Percentiles rank a stretch among this genome's conserved stretches.
Conservation (phyloP, 1,284 basidiomycete genomes). For the Puccinia hordei region DNA sequence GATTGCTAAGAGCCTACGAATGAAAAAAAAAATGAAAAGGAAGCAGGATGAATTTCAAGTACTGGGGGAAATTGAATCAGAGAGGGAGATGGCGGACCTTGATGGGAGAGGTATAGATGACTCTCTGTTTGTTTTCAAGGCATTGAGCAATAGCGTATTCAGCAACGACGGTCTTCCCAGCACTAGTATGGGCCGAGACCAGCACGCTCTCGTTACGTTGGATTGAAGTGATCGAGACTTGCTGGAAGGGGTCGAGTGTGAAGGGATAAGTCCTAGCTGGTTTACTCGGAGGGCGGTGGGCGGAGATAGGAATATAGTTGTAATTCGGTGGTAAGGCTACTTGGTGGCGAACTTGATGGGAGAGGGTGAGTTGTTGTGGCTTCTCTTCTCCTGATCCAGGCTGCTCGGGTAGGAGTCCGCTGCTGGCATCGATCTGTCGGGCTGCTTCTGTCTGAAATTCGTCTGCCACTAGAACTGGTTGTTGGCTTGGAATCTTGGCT, state of each 20-base stretch:
- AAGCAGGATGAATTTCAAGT: conserved; percentile 1
- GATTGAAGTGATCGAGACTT: conserved; percentile 89
- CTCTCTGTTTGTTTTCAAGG: conserved; percentile 85
- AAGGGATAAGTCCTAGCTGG: conserved; percentile 94
- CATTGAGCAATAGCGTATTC: conserved; percentile 99
- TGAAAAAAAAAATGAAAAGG: neutral
- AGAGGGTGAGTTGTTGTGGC: conserved; percentile 26
- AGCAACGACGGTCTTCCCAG: conserved; percentile 97
- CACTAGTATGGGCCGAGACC: conserved; percentile 98
- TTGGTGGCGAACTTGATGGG: conserved; percentile 73
- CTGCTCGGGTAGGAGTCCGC: conserved; percentile 24
- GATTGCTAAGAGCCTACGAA: conserved; percentile 85
- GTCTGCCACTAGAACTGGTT: conserved; percentile 53
- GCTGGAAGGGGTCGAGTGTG: conserved; percentile 95
- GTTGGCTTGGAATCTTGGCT: neutral
- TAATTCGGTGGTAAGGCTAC: conserved; percentile 92
- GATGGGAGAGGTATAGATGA: conserved; percentile 99
- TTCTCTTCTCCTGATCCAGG: conserved; percentile 7
- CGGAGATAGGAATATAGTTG: conserved; percentile 84
- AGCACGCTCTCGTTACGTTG: conserved; percentile 96
- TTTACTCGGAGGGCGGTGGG: conserved; percentile 87
- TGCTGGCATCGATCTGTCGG: conserved; percentile 36
- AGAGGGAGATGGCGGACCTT: conserved; percentile 69
- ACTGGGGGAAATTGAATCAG: neutral
- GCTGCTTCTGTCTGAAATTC: conserved; percentile 56